These are phyloP conservation scores for Nigrospora sphaerica DNA, from an alignment of 2,329 filamentous ascomycete species.

Conservation along the genomic window DNA sequence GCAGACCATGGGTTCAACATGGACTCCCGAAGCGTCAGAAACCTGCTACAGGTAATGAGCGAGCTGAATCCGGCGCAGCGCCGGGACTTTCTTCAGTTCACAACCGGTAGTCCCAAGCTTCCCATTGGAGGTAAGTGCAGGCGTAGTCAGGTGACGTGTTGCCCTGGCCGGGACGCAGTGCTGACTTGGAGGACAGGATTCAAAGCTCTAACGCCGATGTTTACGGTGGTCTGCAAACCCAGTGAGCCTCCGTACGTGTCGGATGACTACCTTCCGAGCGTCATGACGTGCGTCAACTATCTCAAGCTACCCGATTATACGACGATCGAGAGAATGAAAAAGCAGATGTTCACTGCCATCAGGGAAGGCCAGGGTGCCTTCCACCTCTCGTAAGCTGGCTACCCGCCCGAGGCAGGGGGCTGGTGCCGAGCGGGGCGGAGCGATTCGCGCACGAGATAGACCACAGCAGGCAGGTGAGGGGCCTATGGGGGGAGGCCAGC, in stretches of 20 bases:
- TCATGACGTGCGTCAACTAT: slow-evolving; percentile 99
- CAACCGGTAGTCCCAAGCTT: slow-evolving; percentile 94
- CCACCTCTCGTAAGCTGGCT: slow-evolving; percentile 66
- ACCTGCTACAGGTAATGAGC: slow-evolving; percentile 91
- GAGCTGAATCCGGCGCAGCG: slow-evolving; percentile 68
- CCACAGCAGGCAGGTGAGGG: no score
- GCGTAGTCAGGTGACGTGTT: not conserved
- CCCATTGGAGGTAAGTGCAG: slow-evolving; percentile 80
- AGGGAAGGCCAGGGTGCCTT: slow-evolving; percentile 96
- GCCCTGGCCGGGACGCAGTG: slow-evolving; percentile 1
- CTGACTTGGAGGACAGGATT: slow-evolving; percentile 60
- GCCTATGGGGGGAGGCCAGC: no score
- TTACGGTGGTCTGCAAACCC: slow-evolving; percentile 98
- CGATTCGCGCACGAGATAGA: no score
- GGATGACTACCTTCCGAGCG: slow-evolving; percentile 97
- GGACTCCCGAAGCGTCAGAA: slow-evolving; percentile 92
- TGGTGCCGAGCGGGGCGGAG: no score
- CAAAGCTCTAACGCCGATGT: slow-evolving; percentile 94
- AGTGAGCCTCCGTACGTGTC: slow-evolving; percentile 88
- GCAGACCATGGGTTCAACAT: slow-evolving; percentile 98
- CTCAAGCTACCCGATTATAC: slow-evolving; percentile 96
- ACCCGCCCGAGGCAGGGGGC: no score
- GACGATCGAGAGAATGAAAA: slow-evolving; percentile 65
- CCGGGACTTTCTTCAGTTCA: slow-evolving; percentile 94
- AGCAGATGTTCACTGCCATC: slow-evolving; percentile 78